phyloP scores from a whole-genome alignment of 2,329 filamentous ascomycete species.

The Pestalotiopsis sp. region DNA sequence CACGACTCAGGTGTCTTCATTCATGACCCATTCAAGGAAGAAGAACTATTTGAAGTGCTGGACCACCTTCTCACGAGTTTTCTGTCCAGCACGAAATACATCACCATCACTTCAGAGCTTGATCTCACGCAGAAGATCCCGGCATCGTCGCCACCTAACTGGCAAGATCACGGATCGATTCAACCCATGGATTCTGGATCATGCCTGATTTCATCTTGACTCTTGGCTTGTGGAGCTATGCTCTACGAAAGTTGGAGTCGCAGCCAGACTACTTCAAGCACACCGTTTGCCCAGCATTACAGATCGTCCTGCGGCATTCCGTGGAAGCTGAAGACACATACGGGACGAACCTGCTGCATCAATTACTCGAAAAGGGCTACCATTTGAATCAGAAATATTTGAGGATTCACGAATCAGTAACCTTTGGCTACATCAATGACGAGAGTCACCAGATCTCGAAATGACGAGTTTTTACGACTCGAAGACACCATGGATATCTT shows the following conservation, averaged over 20 bases:
- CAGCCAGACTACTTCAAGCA: not conserved
- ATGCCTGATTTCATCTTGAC: not conserved
- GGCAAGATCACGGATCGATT: not conserved
- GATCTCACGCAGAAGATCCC: not conserved
- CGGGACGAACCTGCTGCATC: not conserved
- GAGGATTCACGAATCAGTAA: not conserved
- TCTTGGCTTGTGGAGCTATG: not conserved
- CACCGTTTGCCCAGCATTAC: not conserved
- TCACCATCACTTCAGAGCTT: not conserved
- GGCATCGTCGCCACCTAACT: not conserved
- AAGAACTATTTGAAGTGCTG: not conserved
- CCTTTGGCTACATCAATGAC: not conserved
- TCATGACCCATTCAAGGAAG: not conserved
- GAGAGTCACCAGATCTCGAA: not conserved
- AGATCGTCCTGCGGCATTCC: no score
- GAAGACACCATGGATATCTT: not conserved
- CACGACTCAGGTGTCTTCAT: not conserved
- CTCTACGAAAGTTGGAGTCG: not conserved
- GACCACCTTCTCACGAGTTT: not conserved
- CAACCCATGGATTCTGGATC: not conserved
- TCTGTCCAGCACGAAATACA: not conserved
- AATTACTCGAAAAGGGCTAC: not conserved
- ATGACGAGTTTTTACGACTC: not conserved
- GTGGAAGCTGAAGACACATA: not conserved
- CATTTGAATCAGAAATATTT: not conserved